Conservation (phyloP, 2,329 filamentous ascomycete species). For the Fusarium humuli region DNA sequence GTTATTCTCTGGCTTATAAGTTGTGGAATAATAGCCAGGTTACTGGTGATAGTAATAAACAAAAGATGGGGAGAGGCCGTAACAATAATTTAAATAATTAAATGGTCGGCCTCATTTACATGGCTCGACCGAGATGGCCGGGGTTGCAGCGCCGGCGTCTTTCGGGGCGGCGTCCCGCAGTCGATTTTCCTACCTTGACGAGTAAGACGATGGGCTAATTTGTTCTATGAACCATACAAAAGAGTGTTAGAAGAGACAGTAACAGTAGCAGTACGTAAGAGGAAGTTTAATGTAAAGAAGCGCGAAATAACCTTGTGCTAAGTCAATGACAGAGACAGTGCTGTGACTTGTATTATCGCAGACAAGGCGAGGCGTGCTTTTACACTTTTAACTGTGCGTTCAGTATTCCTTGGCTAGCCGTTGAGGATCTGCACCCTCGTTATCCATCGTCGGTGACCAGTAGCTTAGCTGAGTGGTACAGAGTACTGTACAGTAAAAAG, state of each 20-base stretch:
- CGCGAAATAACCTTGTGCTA: slow-evolving; percentile 5
- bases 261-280: neutral
- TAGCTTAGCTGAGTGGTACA: slow-evolving; percentile 4
- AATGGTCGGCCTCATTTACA: slow-evolving; percentile 37
- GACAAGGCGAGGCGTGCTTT: neutral
- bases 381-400: neutral
- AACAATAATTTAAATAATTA: slow-evolving; percentile 9
- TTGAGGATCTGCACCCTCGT: slow-evolving; percentile 29
- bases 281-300: slow-evolving; percentile 25
- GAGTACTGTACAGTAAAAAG: slow-evolving; percentile 4
- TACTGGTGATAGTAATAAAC: slow-evolving; percentile 20
- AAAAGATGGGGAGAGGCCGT: slow-evolving; percentile 30
- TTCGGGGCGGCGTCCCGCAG: slow-evolving; percentile 30
- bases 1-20: slow-evolving; percentile 25
- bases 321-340: neutral
- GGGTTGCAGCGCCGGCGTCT: slow-evolving; percentile 24
- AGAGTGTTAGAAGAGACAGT: neutral
- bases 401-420: slow-evolving; percentile 8
- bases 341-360: neutral
- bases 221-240: slow-evolving; percentile 9
- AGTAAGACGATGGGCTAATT: slow-evolving; percentile 29
- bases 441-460: neutral
- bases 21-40: slow-evolving; percentile 28
- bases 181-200: slow-evolving; percentile 22
- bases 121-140: slow-evolving; percentile 23